A percentile compares a stretch with the other conserved stretches of the same genome.
Evolutionary conservation across 441 rosid genomes (phyloP).

Genomic region (Mallotus repandus): DNA sequence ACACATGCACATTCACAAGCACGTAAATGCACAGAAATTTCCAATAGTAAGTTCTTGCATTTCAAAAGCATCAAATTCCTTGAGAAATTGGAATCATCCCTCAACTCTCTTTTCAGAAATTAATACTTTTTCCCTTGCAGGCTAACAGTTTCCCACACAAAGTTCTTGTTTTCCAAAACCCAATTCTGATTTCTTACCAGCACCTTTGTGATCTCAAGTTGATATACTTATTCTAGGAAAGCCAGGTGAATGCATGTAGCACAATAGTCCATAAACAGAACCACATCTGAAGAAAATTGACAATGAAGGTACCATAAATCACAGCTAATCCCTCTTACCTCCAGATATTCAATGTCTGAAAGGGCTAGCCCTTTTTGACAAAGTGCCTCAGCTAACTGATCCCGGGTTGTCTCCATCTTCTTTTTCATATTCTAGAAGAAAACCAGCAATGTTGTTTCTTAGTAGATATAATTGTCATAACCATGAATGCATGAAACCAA

Average conservation of each 20-base stretch:
- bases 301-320: background rate
- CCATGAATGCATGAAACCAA: constrained; percentile 7
- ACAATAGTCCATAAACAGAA: background rate
- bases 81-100: background rate
- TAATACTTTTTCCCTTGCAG: background rate
- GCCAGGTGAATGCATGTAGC: background rate
- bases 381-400: constrained; percentile 80
- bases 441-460: constrained; percentile 14
- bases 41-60: too few relatives aligned
- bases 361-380: constrained; percentile 88
- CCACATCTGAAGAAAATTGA: background rate
- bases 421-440: constrained; percentile 54
- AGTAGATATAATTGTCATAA: background rate
- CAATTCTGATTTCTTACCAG: constrained; percentile 6
- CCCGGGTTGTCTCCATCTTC: constrained; percentile 82
- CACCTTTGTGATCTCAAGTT: background rate
- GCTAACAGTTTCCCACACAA: background rate
- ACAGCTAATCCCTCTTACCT: constrained; percentile 38
- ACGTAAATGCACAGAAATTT: too few relatives aligned
- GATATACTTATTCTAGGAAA: constrained; percentile 7
- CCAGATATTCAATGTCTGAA: constrained; percentile 56
- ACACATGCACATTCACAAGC: background rate
- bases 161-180: background rate
- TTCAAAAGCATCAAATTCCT: background rate
- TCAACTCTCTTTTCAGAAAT: background rate